A percentile compares a stretch with the other conserved stretches of the same genome.
phyloP scores from a whole-genome alignment of 129 eudicot species.

The Pulicaria dysenterica region DNA sequence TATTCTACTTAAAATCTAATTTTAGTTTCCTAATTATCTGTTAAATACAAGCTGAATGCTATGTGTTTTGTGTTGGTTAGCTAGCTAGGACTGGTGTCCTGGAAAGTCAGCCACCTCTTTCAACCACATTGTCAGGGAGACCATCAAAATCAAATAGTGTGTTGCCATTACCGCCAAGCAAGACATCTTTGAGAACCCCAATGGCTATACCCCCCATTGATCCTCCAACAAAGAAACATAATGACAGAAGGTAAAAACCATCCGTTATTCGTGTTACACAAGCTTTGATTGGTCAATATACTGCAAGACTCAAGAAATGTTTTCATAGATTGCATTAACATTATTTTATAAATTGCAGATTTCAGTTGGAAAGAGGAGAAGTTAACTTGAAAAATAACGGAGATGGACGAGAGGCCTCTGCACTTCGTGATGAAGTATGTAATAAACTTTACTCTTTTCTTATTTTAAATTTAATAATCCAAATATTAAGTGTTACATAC shows the following conservation, averaged over 20 bases:
- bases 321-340: not conserved
- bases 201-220: slow-evolving; percentile 73
- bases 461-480: not conserved
- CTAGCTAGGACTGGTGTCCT: slow-evolving; percentile 50
- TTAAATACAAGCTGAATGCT: slow-evolving; percentile 21
- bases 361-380: slow-evolving; percentile 58
- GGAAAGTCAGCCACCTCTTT: slow-evolving; percentile 56
- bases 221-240: slow-evolving; percentile 60
- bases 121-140: slow-evolving; percentile 55
- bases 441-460: not conserved
- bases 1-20: not conserved
- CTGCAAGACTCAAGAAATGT: not conserved
- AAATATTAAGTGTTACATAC: slow-evolving; percentile 10
- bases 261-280: too few species aligned
- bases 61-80: slow-evolving; percentile 39
- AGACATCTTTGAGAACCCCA: slow-evolving; percentile 63
- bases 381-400: slow-evolving; percentile 53
- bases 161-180: slow-evolving; percentile 54
- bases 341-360: slow-evolving; percentile 26
- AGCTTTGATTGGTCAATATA: too few species aligned
- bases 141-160: slow-evolving; percentile 55
- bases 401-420: slow-evolving; percentile 83
- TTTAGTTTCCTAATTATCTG: not conserved
- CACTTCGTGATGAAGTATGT: slow-evolving; percentile 90
- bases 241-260: slow-evolving; percentile 55